These are phyloP conservation scores for Parathielavia appendiculata DNA, from an alignment of 495 filamentous ascomycete species.

Conservation along the genomic window DNA sequence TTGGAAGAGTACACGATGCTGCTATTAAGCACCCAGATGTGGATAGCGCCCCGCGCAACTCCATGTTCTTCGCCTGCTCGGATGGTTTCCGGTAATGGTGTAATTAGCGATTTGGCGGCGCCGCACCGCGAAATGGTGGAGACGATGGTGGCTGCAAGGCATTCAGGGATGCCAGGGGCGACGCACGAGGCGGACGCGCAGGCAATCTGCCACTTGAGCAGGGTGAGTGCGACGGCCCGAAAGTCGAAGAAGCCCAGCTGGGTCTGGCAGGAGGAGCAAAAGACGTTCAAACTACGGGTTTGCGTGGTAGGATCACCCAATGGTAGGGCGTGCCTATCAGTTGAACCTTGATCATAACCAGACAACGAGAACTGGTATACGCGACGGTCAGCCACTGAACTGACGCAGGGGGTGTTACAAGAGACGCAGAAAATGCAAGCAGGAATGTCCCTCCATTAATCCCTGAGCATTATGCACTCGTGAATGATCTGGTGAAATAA, in stretches of 20 bases:
- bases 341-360: constrained; percentile 18
- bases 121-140: constrained; percentile 43
- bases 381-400: constrained; percentile 25
- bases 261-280: constrained; percentile 37
- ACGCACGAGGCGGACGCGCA: constrained; percentile 22
- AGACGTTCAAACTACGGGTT: constrained; percentile 34
- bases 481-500: constrained; percentile 46
- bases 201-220: constrained; percentile 39
- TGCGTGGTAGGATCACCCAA: constrained; percentile 4
- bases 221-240: constrained; percentile 34
- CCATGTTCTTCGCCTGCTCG: constrained; percentile 1
- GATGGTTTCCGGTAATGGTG: constrained; percentile 32
- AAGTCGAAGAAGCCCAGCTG: constrained; percentile 52
- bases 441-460: constrained; percentile 58
- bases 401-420: constrained; percentile 16
- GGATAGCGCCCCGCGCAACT: constrained; percentile 29
- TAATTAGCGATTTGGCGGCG: constrained; percentile 46
- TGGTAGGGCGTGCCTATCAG: constrained; percentile 13
- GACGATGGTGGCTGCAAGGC: constrained; percentile 44
- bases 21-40: constrained; percentile 67
- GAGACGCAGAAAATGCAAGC: not conserved
- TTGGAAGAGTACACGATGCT: constrained; percentile 56
- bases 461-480: constrained; percentile 48
- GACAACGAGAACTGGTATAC: constrained; percentile 25
- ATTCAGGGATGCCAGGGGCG: constrained; percentile 37